Evolutionary conservation across 2,329 filamentous ascomycete species (phyloP).

Genomic region (Diaporthe capsici): DNA sequence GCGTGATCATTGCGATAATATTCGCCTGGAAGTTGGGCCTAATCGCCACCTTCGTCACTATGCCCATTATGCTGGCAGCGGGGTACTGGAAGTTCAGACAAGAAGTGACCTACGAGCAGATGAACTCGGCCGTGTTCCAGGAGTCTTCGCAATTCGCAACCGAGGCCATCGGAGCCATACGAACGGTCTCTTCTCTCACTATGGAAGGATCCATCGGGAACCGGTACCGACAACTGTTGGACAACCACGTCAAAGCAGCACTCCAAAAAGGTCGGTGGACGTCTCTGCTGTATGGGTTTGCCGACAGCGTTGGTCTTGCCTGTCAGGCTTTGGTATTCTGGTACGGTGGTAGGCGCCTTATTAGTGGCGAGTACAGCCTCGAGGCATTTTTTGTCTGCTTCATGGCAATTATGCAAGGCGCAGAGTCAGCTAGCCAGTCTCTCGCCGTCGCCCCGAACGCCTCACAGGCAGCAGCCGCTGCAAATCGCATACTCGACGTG

Average conservation of each 20-base stretch:
- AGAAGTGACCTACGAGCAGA: constrained; percentile 76
- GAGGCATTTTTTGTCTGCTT: constrained; percentile 96
- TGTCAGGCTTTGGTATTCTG: constrained; percentile 84
- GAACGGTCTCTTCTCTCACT: constrained; percentile 72
- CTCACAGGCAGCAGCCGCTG: constrained; percentile 50
- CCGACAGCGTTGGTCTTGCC: constrained; percentile 9
- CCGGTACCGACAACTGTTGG: constrained; percentile 54
- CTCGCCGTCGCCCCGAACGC: constrained; percentile 52
- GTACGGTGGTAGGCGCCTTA: constrained; percentile 87
- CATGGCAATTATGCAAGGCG: constrained; percentile 82
- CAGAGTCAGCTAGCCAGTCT: constrained; percentile 62
- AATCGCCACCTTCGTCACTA: constrained; percentile 54
- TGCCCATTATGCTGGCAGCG: constrained; percentile 53
- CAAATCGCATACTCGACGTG: constrained; percentile 55
- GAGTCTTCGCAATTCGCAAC: constrained; percentile 75
- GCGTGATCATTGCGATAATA: constrained; percentile 66
- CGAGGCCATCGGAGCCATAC: constrained; percentile 73
- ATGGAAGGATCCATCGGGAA: constrained; percentile 70
- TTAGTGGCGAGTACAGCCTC: constrained; percentile 77
- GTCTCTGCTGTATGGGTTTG: constrained; percentile 81
- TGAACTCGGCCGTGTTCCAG: constrained; percentile 70
- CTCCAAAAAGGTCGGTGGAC: constrained; percentile 59
- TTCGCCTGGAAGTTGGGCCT: constrained; percentile 60
- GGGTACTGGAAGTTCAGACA: constrained; percentile 63
- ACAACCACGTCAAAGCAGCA: constrained; percentile 69